These are phyloP conservation scores for Diaporthe ampelina DNA, from an alignment of 2,329 filamentous ascomycete genomes.

Conservation along the genomic window DNA sequence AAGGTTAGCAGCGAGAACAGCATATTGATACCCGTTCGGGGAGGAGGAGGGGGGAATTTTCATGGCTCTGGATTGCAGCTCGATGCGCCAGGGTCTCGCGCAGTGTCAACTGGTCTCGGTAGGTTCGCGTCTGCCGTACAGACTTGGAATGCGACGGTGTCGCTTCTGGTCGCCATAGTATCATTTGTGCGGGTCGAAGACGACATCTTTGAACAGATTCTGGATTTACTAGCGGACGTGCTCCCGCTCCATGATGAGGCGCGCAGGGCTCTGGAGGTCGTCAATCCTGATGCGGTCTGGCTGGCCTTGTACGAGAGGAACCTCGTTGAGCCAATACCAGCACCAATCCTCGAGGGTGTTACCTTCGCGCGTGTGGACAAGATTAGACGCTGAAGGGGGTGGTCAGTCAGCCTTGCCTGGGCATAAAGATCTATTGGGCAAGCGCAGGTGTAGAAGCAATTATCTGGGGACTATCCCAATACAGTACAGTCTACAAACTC, in stretches of 20 bases:
- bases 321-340: slow-evolving; percentile 52
- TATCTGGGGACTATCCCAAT: background rate
- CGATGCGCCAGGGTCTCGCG: slow-evolving; percentile 6
- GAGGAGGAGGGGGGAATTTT: slow-evolving; percentile 42
- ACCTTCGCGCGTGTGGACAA: slow-evolving; percentile 50
- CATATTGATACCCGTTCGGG: slow-evolving; percentile 53
- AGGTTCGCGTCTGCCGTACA: slow-evolving; percentile 73
- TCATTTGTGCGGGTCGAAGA: slow-evolving; percentile 75
- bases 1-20: slow-evolving; percentile 12
- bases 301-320: slow-evolving; percentile 68
- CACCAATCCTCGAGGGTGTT: slow-evolving; percentile 59
- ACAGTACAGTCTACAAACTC: background rate
- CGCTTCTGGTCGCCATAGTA: slow-evolving; percentile 72
- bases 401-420: background rate
- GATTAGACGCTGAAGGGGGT: background rate
- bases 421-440: background rate
- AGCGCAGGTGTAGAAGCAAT: background rate
- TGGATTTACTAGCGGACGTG: slow-evolving; percentile 71
- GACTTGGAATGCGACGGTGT: slow-evolving; percentile 74
- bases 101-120: slow-evolving; percentile 59
- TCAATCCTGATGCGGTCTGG: slow-evolving; percentile 86
- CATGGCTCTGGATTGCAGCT: slow-evolving; percentile 25
- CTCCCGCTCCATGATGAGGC: slow-evolving; percentile 63
- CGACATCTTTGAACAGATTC: slow-evolving; percentile 78
- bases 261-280: slow-evolving; percentile 69